Conservation (phyloP, 768 basidiomycete genomes). For the Leucosporidium yakuticum region DNA sequence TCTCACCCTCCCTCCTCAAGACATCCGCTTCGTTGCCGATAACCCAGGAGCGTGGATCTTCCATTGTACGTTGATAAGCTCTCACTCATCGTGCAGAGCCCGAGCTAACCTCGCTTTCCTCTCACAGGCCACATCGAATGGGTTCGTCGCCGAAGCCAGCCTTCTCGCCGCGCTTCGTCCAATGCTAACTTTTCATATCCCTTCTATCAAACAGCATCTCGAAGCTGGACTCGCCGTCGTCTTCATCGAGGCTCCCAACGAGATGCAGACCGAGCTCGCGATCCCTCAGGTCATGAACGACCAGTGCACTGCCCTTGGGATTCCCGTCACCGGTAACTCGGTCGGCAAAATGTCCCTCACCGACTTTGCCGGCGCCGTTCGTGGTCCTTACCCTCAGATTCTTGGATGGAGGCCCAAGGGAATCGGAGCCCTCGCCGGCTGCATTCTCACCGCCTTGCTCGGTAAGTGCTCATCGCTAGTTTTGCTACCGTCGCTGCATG, state of each 20-base stretch:
- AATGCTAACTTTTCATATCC: too few relatives aligned
- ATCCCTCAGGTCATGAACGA: slow-evolving; percentile 58
- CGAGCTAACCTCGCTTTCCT: background rate
- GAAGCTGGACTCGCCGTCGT: slow-evolving; percentile 59
- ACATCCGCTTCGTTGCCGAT: slow-evolving; percentile 70
- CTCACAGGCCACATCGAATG: slow-evolving; percentile 59
- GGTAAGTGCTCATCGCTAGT: slow-evolving; percentile 77
- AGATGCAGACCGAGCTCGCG: slow-evolving; percentile 56
- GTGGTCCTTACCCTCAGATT: slow-evolving; percentile 13
- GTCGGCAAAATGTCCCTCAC: slow-evolving; percentile 57
- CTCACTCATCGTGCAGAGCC: too few relatives aligned
- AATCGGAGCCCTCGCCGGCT: slow-evolving; percentile 50
- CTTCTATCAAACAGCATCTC: background rate
- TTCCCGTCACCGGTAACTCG: slow-evolving; percentile 71
- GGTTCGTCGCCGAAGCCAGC: background rate
- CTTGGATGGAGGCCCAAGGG: slow-evolving; percentile 15
- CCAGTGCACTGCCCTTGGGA: slow-evolving; percentile 62
- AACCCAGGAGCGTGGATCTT: slow-evolving; percentile 63
- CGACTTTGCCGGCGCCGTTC: slow-evolving; percentile 9
- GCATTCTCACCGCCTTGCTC: slow-evolving; percentile 71
- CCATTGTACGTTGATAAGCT: too few relatives aligned
- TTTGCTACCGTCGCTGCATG: slow-evolving; percentile 51
- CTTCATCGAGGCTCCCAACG: slow-evolving; percentile 72
- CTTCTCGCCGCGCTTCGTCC: background rate
- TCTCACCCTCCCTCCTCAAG: too few relatives aligned